A percentile compares a stretch with the other conserved stretches of the same genome.
Evolutionary conservation across 139 green algal genomes (phyloP).

Genomic region (Micromonas commoda): DNA sequence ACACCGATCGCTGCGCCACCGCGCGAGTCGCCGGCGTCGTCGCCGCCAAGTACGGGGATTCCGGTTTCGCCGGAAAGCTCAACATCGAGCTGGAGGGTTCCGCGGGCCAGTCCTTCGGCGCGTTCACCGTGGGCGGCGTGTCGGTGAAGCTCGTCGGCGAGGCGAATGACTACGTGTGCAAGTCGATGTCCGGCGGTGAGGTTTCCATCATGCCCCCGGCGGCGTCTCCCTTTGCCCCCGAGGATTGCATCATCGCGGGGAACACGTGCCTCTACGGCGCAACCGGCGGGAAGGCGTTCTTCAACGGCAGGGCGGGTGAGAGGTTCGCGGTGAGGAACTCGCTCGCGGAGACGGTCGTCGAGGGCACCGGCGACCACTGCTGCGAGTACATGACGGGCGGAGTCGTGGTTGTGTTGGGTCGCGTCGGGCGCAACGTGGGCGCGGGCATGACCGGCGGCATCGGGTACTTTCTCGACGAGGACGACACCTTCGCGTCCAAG

Average conservation of each 20-base stretch:
- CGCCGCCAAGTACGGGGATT: slow-evolving; percentile 73
- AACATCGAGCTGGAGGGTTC: slow-evolving; percentile 67
- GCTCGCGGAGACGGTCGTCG: slow-evolving; percentile 83
- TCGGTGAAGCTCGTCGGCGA: slow-evolving; percentile 74
- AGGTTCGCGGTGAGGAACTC: slow-evolving; percentile 88
- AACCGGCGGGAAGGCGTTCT: slow-evolving; percentile 88
- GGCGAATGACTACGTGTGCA: slow-evolving; percentile 99
- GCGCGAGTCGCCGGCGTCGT: slow-evolving; percentile 76
- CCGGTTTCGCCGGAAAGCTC: slow-evolving; percentile 66
- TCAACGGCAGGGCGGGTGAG: slow-evolving; percentile 79
- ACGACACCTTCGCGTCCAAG: slow-evolving; percentile 79
- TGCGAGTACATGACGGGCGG: slow-evolving; percentile 99
- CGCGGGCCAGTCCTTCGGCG: slow-evolving; percentile 82
- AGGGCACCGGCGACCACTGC: slow-evolving; percentile 95
- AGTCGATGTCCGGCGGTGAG: slow-evolving; percentile 95
- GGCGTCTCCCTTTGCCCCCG: slow-evolving; percentile 49
- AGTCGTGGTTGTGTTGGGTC: slow-evolving; percentile 58
- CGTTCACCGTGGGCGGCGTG: slow-evolving; percentile 60
- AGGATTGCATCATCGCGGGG: slow-evolving; percentile 73
- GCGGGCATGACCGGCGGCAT: slow-evolving; percentile 97
- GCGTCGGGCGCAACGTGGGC: slow-evolving; percentile 85
- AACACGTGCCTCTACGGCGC: slow-evolving; percentile 99
- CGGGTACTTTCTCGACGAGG: slow-evolving; percentile 94
- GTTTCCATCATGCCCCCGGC: slow-evolving; percentile 79
- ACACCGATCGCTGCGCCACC: slow-evolving; percentile 70